Evolutionary conservation across 148 eudicot genomes (phyloP).

Genomic region (Camellia granthamiana): DNA sequence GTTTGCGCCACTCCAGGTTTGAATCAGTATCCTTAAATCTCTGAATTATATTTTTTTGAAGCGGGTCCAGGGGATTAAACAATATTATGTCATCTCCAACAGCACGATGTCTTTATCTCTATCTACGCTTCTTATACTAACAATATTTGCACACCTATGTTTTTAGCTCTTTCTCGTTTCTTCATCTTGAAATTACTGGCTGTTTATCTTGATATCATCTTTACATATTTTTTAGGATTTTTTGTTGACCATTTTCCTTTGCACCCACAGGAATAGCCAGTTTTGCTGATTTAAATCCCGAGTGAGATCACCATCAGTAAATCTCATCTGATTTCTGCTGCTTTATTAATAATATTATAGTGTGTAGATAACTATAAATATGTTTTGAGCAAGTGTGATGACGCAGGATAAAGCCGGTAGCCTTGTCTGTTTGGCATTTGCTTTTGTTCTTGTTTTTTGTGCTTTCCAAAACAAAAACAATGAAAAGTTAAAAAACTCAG

Average conservation of each 20-base stretch:
- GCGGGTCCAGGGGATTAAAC: neutral
- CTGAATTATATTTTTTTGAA: neutral
- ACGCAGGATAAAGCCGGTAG: neutral
- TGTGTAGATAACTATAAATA: neutral
- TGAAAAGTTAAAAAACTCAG: neutral
- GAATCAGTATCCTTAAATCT: constrained; percentile 4
- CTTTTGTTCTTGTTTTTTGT: neutral
- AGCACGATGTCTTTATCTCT: neutral
- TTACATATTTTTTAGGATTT: neutral
- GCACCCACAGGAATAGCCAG: neutral
- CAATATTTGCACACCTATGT: neutral
- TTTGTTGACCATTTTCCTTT: neutral
- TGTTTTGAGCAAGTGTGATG: neutral
- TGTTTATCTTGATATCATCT: constrained; percentile 10
- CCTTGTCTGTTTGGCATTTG: neutral
- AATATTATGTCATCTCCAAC: neutral
- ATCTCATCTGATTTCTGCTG: neutral
- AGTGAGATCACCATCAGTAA: neutral
- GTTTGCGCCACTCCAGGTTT: constrained; percentile 8
- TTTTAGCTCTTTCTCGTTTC: neutral
- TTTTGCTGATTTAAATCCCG: neutral
- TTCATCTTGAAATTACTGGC: neutral
- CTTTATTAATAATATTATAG: neutral
- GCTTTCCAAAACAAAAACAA: neutral
- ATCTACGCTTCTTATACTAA: constrained; percentile 1